Conservation (phyloP, 73 alveolate species). For the Paramecium pentaurelia region DNA sequence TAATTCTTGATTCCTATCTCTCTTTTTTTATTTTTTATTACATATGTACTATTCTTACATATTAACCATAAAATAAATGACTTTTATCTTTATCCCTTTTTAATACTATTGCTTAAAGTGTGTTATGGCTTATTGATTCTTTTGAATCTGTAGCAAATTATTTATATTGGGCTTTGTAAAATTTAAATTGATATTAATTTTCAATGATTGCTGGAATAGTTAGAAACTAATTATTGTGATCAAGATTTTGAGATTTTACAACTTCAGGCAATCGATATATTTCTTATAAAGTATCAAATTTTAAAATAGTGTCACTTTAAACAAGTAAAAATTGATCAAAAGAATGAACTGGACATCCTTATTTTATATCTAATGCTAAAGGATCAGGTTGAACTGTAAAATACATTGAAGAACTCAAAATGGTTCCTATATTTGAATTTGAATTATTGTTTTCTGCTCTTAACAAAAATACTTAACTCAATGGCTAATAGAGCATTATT, state of each 20-base stretch:
- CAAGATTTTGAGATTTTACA: neutral
- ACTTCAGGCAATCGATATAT: neutral
- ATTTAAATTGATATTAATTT: neutral
- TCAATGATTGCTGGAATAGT: conserved; percentile 27
- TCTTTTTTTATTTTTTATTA: neutral
- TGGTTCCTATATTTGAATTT: conserved; percentile 21
- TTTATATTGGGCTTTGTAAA: conserved; percentile 27
- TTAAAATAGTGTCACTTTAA: neutral
- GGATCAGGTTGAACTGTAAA: conserved; percentile 35
- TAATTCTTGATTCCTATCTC: neutral
- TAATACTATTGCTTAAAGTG: neutral
- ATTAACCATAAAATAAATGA: neutral
- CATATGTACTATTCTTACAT: neutral
- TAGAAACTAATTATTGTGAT: neutral
- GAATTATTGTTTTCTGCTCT: neutral
- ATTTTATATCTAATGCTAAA: conserved; percentile 17
- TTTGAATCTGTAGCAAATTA: neutral
- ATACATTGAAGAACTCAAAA: conserved; percentile 28
- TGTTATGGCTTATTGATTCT: neutral
- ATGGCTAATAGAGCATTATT: conserved; percentile 7
- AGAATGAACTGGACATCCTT: neutral
- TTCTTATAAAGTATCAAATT: neutral
- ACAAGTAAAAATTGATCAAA: conserved; percentile 22
- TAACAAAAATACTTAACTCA: neutral
- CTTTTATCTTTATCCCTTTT: neutral